These are phyloP conservation scores for Flagelloscypha sp. DNA, from an alignment of 768 basidiomycete species.

Conservation along the genomic window DNA sequence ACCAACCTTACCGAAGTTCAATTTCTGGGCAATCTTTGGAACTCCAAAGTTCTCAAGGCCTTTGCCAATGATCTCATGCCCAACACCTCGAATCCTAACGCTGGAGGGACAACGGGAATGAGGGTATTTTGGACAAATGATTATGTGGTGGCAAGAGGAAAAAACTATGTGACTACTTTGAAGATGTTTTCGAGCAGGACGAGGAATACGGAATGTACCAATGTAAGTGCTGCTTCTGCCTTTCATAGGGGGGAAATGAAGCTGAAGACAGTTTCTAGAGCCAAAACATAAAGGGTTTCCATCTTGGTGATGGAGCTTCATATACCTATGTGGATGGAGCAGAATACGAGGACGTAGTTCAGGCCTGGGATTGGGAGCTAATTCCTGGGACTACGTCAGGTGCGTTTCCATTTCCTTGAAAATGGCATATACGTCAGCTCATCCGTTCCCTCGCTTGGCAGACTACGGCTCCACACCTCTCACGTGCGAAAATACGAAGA, in stretches of 20 bases:
- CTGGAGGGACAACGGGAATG: slow-evolving; percentile 46
- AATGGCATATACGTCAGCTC: too few relatives aligned
- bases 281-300: slow-evolving; percentile 58
- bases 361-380: slow-evolving; percentile 71
- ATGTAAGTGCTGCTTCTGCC: too few relatives aligned
- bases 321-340: slow-evolving; percentile 58
- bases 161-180: slow-evolving; percentile 49
- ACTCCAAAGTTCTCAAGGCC: slow-evolving; percentile 29
- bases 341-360: slow-evolving; percentile 68
- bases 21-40: slow-evolving; percentile 45
- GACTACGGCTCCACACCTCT: slow-evolving; percentile 54
- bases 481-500: slow-evolving; percentile 32
- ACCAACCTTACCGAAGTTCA: slow-evolving; percentile 40
- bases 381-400: slow-evolving; percentile 69
- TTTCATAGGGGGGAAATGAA: too few relatives aligned
- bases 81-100: slow-evolving; percentile 38
- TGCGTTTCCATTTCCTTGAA: too few relatives aligned
- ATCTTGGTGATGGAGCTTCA: slow-evolving; percentile 56
- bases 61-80: slow-evolving; percentile 31
- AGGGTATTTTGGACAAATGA: slow-evolving; percentile 60
- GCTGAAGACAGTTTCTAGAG: too few relatives aligned
- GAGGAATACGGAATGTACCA: slow-evolving; percentile 54
- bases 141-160: slow-evolving; percentile 54
- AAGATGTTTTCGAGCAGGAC: slow-evolving; percentile 58
- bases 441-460: too few relatives aligned